These are phyloP conservation scores for Prunus mongolica DNA, from an alignment of 306 rosid species.

Conservation along the genomic window DNA sequence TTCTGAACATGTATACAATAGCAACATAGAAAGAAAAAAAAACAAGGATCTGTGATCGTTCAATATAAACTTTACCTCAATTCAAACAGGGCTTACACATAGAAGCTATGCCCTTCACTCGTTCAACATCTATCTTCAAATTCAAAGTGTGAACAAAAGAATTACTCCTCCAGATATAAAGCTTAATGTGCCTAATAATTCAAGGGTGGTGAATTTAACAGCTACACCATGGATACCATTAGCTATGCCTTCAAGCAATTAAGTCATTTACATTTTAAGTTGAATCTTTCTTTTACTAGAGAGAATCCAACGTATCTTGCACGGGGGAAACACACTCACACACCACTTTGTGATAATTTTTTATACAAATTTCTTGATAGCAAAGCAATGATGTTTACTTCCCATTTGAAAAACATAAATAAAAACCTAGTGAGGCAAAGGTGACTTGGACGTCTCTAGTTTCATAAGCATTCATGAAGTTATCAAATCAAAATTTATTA, in stretches of 20 bases:
- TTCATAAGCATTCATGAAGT: neutral
- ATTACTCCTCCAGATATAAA: neutral
- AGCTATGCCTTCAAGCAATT: neutral
- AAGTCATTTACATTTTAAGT: neutral
- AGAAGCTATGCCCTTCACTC: neutral
- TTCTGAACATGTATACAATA: too few species aligned
- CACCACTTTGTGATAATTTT: neutral
- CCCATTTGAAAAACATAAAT: neutral
- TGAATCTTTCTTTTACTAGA: neutral
- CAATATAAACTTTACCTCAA: too few species aligned
- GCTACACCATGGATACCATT: neutral
- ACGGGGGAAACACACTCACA: neutral
- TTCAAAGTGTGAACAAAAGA: neutral
- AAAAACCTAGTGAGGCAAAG: neutral
- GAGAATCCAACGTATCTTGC: slow-evolving; percentile 10
- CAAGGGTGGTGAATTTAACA: neutral
- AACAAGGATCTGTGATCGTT: too few species aligned
- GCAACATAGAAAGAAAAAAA: too few species aligned
- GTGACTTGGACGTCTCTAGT: neutral
- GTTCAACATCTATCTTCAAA: neutral
- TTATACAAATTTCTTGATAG: neutral
- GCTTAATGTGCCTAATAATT: neutral
- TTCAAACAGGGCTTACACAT: too few species aligned
- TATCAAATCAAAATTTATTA: neutral
- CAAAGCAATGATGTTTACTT: neutral